Evolutionary conservation across 2,329 filamentous ascomycete genomes (phyloP), one percentile per base, ranked within the genome.

Genomic region (Emergomyces pasteurianus): DNA sequence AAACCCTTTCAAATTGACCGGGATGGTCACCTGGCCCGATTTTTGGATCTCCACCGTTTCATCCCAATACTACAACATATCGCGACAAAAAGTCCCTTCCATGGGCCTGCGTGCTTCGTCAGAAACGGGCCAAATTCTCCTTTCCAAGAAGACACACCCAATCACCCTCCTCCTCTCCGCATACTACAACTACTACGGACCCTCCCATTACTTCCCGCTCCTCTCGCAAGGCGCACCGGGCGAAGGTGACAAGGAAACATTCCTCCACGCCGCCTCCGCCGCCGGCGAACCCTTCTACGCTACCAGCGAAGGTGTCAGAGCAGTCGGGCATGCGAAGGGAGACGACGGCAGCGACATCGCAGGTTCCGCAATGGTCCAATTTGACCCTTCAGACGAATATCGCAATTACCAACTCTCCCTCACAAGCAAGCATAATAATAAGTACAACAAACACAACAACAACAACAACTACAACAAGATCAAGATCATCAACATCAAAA

Each of bases 21-120:
- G 82, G 14, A 71, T 84, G 59, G 75, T 85, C n/a, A 77, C 78
- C 21, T 85, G 81, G 81, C 78, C 77, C 0, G 79, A 80, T 66
- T 79, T 76, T 65, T 79, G 77, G 78, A 68, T 65, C 3, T 69
- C 72, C 12, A 74, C 75, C 7, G 67, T 72, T 23, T 75, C 75
- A 0, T 69, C 71, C 0, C 64, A 71, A 21, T 76, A 77, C 61
- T 75, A 74, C 61, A 66, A 70, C 12, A 75, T 80, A 26, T 66
- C 72, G 2, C 69, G 67, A 2, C 67, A 69, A 55, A 62, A 66
- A 4, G 58, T 64, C 12, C 69, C 70, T 2, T 66, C 64, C 21
- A 67, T n/a, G 42, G 54, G 38, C 5, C 28, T 47, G 3, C 46
- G 65, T 52, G 61, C 69, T 14, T 75, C 75, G 1, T 74, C 70